Evolutionary conservation across 225 moss, liverwort and hornwort species (phyloP).

Genomic region (Polytrichum commune): DNA sequence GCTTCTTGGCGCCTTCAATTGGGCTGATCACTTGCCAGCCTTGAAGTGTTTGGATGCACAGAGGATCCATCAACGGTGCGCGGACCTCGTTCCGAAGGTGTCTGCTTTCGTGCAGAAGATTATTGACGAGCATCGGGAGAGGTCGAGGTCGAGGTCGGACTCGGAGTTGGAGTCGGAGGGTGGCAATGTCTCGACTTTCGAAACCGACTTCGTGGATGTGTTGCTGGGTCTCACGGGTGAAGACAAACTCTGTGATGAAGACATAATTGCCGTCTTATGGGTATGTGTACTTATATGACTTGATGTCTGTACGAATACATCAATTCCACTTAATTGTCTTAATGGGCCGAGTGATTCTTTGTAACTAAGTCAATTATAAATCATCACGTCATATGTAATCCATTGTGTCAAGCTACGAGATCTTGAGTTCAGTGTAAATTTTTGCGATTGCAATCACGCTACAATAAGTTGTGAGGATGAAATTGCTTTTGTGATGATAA

Average conservation of each 20-base stretch:
- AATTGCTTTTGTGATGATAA: not conserved
- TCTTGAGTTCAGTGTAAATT: too few relatives aligned
- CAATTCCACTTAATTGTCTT: not conserved
- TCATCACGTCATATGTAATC: too few relatives aligned
- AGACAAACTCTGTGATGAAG: slow-evolving; percentile 17
- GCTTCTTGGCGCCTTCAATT: slow-evolving; percentile 59
- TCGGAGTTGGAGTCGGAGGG: not conserved
- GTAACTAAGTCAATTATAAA: not conserved
- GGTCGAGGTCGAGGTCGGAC: not conserved
- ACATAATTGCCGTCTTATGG: slow-evolving; percentile 24
- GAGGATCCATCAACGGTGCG: slow-evolving; percentile 31
- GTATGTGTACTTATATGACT: not conserved
- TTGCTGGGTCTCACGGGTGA: slow-evolving; percentile 10
- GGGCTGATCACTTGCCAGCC: slow-evolving; percentile 52
- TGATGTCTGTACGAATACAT: not conserved
- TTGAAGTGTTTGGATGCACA: slow-evolving; percentile 18
- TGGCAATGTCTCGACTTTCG: not conserved
- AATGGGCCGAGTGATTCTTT: too few relatives aligned
- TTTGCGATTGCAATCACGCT: not conserved
- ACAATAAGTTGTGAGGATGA: not conserved
- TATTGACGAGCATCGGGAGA: slow-evolving; percentile 35
- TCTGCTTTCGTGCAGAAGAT: slow-evolving; percentile 27
- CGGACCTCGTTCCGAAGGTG: slow-evolving; percentile 31
- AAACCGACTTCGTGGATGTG: slow-evolving; percentile 20
- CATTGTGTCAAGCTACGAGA: too few relatives aligned